Evolutionary conservation across 2,329 filamentous ascomycete genomes (phyloP), one percentile per base, ranked within the genome.

Genomic region (Trichoderma citrinoviride): DNA sequence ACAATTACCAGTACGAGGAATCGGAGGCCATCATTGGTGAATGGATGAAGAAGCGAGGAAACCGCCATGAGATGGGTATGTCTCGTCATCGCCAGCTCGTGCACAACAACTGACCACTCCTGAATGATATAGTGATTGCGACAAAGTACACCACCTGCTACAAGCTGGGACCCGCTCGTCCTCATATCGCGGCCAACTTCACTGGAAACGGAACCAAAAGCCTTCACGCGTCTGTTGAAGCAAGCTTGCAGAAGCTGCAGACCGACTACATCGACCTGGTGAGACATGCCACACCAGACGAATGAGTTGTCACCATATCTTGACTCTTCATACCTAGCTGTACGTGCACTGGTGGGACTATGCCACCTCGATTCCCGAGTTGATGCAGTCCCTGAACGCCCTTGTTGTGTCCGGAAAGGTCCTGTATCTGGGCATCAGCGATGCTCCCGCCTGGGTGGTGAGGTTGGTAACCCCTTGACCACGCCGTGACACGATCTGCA

Each of bases 391-490:
- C 0, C 79, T 91, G 49, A 88, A 90, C 72, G 77, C 81, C 21
- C 78, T 90, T 12, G 86, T 90, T 0, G 65, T 73, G 0, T 72
- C 80, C 6, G 87, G 88, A 19, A 90, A 90, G 69, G 87, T 91
- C 0, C 64, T 79, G 17, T 90, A 90, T 68, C 79, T 91, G 0
- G 89, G 89, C 2, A 81, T 90, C 73, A 87, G 82, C 47, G 88
- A 91, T 69, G 87, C 86, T 0, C 89, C 89, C 0, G 89, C 89
- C 8, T 91, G 88, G 88, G 75, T 89, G 19, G 87, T 89, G 27
- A 81, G 77, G 76, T 79, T 66, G 33, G 73, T 41, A 27, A 21
- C 5, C 25, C n/a, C n/a, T n/a, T n/a, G n/a, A n/a, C n/a, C n/a
- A n/a, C n/a, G n/a, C n/a, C n/a, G n/a, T n/a, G n/a, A n/a, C n/a